Evolutionary conservation across 768 basidiomycete genomes (phyloP), one percentile per base, ranked within the genome.

Genomic region (Leucocoprinus birnbaumii): DNA sequence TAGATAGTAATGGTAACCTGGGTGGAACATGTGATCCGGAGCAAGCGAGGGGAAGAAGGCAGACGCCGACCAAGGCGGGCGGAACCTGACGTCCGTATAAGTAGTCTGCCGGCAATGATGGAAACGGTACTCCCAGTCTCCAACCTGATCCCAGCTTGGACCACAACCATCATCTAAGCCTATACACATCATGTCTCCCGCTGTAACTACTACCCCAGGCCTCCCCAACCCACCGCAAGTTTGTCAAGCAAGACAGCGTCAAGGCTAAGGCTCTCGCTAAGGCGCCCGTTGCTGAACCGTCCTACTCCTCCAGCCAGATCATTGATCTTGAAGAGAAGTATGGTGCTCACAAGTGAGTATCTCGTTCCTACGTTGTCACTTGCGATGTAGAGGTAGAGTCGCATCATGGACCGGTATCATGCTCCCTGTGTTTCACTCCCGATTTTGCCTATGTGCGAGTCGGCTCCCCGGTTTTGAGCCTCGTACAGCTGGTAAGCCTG

Each of bases 341-440:
- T 63, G 86, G 87, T 26, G 92, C 92, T 51, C 92, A 94, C 79
- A 94, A 94, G 93, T 94, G 70, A 80, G 88, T 80, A 21, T n/a
- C 42, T 45, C 42, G 26, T 57, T 41, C 19, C 45, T 13, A 53
- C 25, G 42, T n/a, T 16, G 3, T 45, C 26, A 14, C 6, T 38
- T 14, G 11, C 38, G 16, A 38, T 53, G 35, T 50, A 21, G 48
- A 42, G 18, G 5, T 18, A 14, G 27, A 22, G 10, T 31, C n/a
- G n/a, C n/a, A n/a, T n/a, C n/a, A 21, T 18, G 45, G 35, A 31
- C 21, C 37, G 11, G 26, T 41, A 22, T 35, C 38, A 9, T 37
- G 48, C 22, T 37, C 47, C 40, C 48, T 48, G 48, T 35, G 47
- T 49, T 49, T 49, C 48, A 48, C 40, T 37, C 38, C 26, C 43